Conservation (phyloP, 495 filamentous ascomycete species). For the Copromyces sp. region DNA sequence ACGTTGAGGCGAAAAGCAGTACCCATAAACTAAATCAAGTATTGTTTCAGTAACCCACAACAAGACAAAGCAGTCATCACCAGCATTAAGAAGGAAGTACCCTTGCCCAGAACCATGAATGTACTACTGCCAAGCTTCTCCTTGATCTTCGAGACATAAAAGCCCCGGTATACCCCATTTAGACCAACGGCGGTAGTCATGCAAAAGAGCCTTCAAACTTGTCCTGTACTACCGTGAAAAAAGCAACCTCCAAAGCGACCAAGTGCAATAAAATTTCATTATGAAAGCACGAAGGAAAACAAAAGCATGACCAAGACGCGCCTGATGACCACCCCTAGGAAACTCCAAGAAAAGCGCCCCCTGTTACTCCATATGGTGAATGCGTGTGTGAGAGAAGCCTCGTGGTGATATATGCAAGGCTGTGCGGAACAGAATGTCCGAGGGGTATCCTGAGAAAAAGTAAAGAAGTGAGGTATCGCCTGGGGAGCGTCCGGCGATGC, state of each 20-base stretch:
- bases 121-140: not conserved
- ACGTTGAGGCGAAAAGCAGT: not conserved
- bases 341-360: not conserved
- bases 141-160: not conserved
- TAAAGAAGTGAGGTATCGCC: conserved; percentile 6
- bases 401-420: not conserved
- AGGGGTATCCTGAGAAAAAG: conserved; percentile 15
- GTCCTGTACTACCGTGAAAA: not conserved
- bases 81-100: not conserved
- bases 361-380: not conserved
- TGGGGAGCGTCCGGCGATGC: conserved; percentile 1
- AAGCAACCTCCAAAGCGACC: not conserved
- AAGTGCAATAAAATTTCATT: not conserved
- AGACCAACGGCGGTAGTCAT: not conserved
- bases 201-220: not conserved
- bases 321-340: not conserved
- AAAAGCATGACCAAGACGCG: not conserved
- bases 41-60: not conserved
- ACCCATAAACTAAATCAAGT: not conserved
- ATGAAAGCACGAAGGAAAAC: not conserved
- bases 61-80: not conserved
- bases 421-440: not conserved
- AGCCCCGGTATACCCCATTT: not conserved
- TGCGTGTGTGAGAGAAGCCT: not conserved
- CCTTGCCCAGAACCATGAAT: not conserved